Evolutionary conservation across 768 basidiomycete genomes (phyloP).

Genomic region (Russula dissimulans): DNA sequence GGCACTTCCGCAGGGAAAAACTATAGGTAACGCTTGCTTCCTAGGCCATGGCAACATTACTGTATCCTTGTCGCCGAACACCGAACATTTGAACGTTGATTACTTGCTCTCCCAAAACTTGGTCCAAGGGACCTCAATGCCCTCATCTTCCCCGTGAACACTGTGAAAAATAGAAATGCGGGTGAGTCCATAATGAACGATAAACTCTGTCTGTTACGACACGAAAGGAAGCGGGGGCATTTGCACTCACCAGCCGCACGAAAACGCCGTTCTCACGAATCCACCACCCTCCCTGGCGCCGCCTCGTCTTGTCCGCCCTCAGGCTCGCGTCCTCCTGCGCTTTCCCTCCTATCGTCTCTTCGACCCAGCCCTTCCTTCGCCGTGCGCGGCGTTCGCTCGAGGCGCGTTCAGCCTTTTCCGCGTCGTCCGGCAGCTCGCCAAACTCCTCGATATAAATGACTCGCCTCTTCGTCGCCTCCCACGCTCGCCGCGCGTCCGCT

Average conservation of each 20-base stretch:
- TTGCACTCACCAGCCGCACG: neutral
- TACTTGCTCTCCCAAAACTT: neutral
- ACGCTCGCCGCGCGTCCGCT: neutral
- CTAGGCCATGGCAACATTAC: neutral
- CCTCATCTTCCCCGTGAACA: neutral
- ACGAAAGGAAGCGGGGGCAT: neutral
- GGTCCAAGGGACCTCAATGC: neutral
- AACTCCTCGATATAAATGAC: constrained; percentile 12
- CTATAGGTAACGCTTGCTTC: neutral
- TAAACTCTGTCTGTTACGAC: neutral
- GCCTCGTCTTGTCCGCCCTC: neutral
- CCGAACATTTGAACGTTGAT: neutral
- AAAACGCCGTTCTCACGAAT: neutral
- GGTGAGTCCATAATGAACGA: neutral
- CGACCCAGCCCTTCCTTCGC: neutral
- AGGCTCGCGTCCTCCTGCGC: neutral
- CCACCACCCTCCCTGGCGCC: constrained; percentile 5
- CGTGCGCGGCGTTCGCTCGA: constrained; percentile 1
- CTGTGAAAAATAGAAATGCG: neutral
- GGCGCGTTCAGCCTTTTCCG: neutral
- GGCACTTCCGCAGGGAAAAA: neutral
- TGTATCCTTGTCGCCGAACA: neutral
- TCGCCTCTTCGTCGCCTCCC: constrained; percentile 10
- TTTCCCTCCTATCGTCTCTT: neutral
- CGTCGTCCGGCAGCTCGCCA: neutral